Evolutionary conservation across 2,329 filamentous ascomycete genomes (phyloP).

Genomic region (Monilinia vaccinii-corymbosi): DNA sequence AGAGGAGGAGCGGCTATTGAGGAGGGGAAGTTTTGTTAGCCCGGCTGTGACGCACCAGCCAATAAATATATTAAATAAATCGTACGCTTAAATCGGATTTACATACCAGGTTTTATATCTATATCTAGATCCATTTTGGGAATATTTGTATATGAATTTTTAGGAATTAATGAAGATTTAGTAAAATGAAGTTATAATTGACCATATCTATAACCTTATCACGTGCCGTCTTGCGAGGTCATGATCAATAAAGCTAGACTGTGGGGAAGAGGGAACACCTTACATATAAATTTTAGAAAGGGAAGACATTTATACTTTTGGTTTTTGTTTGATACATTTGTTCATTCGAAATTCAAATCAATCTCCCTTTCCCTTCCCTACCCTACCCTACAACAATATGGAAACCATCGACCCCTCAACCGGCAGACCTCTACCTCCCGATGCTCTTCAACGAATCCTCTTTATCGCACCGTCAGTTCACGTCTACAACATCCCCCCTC

Average conservation of each 20-base stretch:
- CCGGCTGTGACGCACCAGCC: conserved; percentile 9
- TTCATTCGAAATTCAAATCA: not conserved
- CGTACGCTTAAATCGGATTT: no score
- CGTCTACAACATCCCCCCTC: conserved; percentile 79
- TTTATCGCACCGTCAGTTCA: conserved; percentile 68
- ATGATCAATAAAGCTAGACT: not conserved
- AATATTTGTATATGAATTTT: no score
- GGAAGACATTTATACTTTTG: not conserved
- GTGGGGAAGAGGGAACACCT: conserved; percentile 1
- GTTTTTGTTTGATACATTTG: not conserved
- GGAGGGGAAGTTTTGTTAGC: conserved; percentile 13
- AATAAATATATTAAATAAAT: not conserved
- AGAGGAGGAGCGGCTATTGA: conserved; percentile 11
- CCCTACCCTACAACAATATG: conserved; percentile 18
- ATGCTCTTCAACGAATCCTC: conserved; percentile 78
- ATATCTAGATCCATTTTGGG: no score
- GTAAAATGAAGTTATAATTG: no score
- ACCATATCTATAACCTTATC: not conserved
- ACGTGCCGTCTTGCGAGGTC: not conserved
- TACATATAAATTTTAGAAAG: not conserved
- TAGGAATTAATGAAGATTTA: no score
- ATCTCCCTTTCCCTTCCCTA: not conserved
- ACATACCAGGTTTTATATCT: no score
- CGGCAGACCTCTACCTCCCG: conserved; percentile 55
- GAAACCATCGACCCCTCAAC: conserved; percentile 58